These are phyloP conservation scores for Entrophospora sp. DNA, from an alignment of 192 early-diverging fungal genomes.

Conservation along the genomic window DNA sequence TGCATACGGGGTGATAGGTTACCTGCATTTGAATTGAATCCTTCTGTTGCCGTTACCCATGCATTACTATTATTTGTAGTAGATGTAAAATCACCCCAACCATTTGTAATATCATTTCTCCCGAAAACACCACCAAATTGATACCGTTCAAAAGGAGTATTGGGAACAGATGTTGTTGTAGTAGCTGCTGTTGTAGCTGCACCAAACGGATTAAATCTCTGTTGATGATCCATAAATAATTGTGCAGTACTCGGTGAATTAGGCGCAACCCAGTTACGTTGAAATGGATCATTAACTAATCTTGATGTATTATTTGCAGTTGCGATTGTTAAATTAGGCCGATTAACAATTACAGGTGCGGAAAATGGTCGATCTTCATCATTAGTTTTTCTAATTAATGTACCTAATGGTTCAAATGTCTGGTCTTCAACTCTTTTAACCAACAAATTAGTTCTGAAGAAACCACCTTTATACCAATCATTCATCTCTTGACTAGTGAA, in stretches of 20 bases:
- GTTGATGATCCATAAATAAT: slow-evolving; percentile 19
- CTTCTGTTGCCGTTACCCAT: slow-evolving; percentile 19
- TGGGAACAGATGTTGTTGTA: slow-evolving; percentile 19
- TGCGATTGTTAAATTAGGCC: slow-evolving; percentile 10
- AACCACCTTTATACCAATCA: slow-evolving; percentile 84
- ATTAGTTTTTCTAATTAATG: slow-evolving; percentile 56
- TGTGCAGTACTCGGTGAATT: slow-evolving; percentile 20
- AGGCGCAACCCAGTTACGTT: slow-evolving; percentile 4
- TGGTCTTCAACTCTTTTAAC: slow-evolving; percentile 73
- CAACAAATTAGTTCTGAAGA: slow-evolving; percentile 71
- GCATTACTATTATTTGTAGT: neutral
- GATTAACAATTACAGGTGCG: slow-evolving; percentile 23
- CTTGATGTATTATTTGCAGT: slow-evolving; percentile 17
- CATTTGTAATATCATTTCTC: slow-evolving; percentile 4
- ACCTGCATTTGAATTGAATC: neutral
- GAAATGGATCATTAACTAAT: slow-evolving; percentile 8
- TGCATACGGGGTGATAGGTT: slow-evolving; percentile 17
- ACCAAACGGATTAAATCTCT: slow-evolving; percentile 22
- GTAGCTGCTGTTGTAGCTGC: no score
- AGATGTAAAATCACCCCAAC: slow-evolving; percentile 3
- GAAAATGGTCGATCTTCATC: slow-evolving; percentile 67
- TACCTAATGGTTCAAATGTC: slow-evolving; percentile 69
- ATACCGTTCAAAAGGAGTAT: slow-evolving; percentile 21
- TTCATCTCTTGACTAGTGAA: slow-evolving; percentile 89
- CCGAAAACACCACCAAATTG: slow-evolving; percentile 20